Evolutionary conservation across 2,329 filamentous ascomycete species (phyloP).

Genomic region (Fusarium cyanostomum): DNA sequence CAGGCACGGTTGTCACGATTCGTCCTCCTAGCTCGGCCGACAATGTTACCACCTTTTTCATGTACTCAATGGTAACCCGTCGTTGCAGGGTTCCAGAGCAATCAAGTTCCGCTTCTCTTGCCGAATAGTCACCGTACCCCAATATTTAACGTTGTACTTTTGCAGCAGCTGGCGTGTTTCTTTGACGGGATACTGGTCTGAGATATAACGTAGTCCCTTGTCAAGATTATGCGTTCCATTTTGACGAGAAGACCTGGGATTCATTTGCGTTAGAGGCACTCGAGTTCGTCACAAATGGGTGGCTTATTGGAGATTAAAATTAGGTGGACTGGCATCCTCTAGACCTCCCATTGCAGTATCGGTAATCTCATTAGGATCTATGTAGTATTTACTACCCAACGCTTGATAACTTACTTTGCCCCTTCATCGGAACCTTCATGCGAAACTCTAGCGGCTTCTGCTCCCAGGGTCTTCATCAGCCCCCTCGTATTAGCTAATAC

Average conservation of each 20-base stretch:
- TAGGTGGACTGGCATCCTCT: neutral
- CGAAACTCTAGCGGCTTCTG: no score
- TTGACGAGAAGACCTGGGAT: slow-evolving; percentile 27
- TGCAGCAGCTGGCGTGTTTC: slow-evolving; percentile 18
- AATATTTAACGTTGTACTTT: slow-evolving; percentile 28
- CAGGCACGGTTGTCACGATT: slow-evolving; percentile 22
- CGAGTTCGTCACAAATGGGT: slow-evolving; percentile 25
- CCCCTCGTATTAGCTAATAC: no score
- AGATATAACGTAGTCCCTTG: slow-evolving; percentile 29
- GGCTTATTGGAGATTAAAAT: slow-evolving; percentile 5
- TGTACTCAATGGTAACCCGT: slow-evolving; percentile 22
- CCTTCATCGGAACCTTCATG: no score
- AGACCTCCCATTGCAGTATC: neutral
- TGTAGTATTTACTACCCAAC: no score
- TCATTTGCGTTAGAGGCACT: slow-evolving; percentile 22
- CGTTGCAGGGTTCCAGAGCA: slow-evolving; percentile 22
- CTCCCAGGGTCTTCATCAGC: no score
- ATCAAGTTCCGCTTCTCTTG: slow-evolving; percentile 31
- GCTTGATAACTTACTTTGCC: no score
- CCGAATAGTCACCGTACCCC: slow-evolving; percentile 33
- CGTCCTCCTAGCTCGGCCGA: slow-evolving; percentile 23
- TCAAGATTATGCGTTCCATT: slow-evolving; percentile 38
- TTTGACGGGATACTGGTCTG: slow-evolving; percentile 2
- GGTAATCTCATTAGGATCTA: no score
- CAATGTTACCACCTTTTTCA: slow-evolving; percentile 29